Conservation (phyloP, 169 alveolate genomes). For the Eimeria acervulina region DNA sequence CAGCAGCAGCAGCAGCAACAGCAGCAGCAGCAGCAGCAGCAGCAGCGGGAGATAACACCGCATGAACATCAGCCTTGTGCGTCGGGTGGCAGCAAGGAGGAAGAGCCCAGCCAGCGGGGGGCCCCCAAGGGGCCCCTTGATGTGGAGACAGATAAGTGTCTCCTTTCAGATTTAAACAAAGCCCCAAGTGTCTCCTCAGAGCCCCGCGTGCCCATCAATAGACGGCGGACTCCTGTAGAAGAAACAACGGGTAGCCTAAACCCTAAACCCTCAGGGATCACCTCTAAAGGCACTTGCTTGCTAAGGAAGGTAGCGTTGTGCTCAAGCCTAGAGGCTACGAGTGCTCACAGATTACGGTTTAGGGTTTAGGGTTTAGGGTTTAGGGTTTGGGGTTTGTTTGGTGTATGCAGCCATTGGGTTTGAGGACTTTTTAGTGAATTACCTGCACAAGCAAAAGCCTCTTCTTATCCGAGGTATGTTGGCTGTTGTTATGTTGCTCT, state of each 20-base stretch:
- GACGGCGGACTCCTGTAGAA: conserved; percentile 13
- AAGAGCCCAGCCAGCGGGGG: too few species aligned
- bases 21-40: conserved; percentile 20
- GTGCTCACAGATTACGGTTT: background rate
- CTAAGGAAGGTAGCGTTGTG: too few species aligned
- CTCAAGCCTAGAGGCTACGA: background rate
- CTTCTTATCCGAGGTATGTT: conserved; percentile 4
- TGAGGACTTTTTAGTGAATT: conserved; percentile 33
- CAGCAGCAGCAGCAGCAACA: background rate
- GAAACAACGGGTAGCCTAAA: conserved; percentile 7
- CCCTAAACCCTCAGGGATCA: background rate
- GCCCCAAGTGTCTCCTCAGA: background rate
- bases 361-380: conserved; percentile 35
- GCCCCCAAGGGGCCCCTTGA: too few species aligned
- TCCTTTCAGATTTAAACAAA: background rate
- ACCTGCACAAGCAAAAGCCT: conserved; percentile 22
- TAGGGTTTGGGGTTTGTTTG: conserved; percentile 3
- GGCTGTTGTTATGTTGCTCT: background rate
- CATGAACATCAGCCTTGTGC: background rate
- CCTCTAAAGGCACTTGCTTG: background rate
- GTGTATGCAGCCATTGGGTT: background rate
- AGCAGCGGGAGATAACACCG: background rate
- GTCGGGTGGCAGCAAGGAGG: too few species aligned
- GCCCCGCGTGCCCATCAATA: conserved; percentile 1
- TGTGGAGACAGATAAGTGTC: background rate